phyloP scores from a whole-genome alignment of 1,139 yeast genomes.

The Scheffersomyces illinoinensis region DNA sequence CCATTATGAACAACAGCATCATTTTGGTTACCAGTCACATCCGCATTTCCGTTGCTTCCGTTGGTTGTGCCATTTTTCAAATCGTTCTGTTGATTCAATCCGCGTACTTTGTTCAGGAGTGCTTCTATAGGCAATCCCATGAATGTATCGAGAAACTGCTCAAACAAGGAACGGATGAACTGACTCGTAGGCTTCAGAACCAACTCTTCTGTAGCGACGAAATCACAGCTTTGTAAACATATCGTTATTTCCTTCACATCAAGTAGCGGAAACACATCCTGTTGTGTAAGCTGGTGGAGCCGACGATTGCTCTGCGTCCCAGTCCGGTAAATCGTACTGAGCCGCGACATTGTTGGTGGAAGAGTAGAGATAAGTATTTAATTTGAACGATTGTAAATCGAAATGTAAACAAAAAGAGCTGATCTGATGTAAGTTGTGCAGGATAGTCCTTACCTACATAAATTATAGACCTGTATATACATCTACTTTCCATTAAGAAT shows the following conservation, averaged over 20 bases:
- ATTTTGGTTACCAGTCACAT: constrained; percentile 1
- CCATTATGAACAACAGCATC: background rate
- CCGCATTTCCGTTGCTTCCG: constrained; percentile 2
- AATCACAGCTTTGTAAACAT: constrained; percentile 65
- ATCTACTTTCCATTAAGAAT: too few species aligned
- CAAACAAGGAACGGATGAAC: constrained; percentile 61
- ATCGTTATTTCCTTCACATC: constrained; percentile 63
- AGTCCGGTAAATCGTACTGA: constrained; percentile 25
- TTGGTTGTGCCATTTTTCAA: background rate
- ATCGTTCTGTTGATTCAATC: background rate
- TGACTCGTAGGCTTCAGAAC: constrained; percentile 65
- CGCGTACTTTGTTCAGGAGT: constrained; percentile 8
- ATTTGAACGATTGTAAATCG: constrained; percentile 4
- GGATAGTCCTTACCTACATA: too few species aligned
- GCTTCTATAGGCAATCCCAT: constrained; percentile 41
- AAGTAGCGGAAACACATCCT: constrained; percentile 62
- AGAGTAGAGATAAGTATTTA: background rate
- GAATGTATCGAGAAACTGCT: constrained; percentile 71
- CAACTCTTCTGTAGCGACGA: constrained; percentile 62
- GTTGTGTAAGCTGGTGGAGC: constrained; percentile 15
- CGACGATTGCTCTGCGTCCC: constrained; percentile 19
- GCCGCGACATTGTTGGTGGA: constrained; percentile 18
- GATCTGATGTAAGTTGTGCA: background rate
- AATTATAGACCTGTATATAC: too few species aligned
- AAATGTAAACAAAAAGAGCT: constrained; percentile 3